Conservation (phyloP, 1,284 basidiomycete genomes). For the Rhodotorula mucilaginosa region DNA sequence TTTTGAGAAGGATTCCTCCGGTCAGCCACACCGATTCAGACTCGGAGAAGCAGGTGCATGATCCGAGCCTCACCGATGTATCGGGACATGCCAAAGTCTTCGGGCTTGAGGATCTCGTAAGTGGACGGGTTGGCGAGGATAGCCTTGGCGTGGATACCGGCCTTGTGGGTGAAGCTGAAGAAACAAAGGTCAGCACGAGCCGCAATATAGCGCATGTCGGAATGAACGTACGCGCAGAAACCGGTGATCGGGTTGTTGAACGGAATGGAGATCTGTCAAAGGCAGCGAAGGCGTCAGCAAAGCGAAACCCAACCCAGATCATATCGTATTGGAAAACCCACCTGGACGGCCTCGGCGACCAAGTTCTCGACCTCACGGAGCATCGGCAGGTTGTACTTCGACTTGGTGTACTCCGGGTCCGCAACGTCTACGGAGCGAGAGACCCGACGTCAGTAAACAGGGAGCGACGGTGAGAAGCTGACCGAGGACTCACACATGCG, state of each 20-base stretch:
- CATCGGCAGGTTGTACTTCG: conserved; percentile 97
- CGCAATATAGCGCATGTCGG: too few relatives aligned
- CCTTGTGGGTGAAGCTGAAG: conserved; percentile 90
- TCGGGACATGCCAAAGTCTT: conserved; percentile 91
- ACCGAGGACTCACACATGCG: conserved; percentile 67
- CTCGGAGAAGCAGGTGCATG: background rate
- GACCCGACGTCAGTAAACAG: background rate
- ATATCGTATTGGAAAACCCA: background rate
- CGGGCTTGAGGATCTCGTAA: conserved; percentile 89
- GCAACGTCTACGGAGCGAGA: conserved; percentile 50
- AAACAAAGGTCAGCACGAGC: too few relatives aligned
- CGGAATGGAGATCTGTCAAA: conserved; percentile 72
- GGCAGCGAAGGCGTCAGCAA: background rate
- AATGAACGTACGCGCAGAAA: conserved; percentile 69
- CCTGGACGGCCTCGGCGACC: conserved; percentile 95
- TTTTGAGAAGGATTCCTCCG: conserved; percentile 53
- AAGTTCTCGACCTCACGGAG: conserved; percentile 98
- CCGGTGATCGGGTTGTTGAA: conserved; percentile 89
- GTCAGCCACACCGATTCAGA: background rate
- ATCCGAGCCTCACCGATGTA: conserved; percentile 54
- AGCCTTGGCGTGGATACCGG: conserved; percentile 99
- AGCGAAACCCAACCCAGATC: background rate
- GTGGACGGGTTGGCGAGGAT: conserved; percentile 99
- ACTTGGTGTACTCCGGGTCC: conserved; percentile 96
- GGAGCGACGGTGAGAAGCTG: background rate